A percentile compares a stretch with the other conserved stretches of the same genome.
Evolutionary conservation across 1,284 basidiomycete genomes (phyloP).

Genomic region (Caloboletus inedulis): DNA sequence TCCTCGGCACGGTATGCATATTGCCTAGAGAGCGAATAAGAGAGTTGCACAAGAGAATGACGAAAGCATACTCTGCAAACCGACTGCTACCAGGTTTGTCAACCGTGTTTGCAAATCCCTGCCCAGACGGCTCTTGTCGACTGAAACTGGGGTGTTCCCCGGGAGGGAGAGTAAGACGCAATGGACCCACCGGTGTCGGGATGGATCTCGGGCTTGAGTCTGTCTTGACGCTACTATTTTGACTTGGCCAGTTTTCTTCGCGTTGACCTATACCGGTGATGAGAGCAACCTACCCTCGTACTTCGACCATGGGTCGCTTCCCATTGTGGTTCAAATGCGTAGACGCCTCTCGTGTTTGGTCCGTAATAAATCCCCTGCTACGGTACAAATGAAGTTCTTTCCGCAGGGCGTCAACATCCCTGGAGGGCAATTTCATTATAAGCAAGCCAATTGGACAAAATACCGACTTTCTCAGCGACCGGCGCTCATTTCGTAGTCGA

Average conservation of each 20-base stretch:
- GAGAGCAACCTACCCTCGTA: conserved; percentile 42
- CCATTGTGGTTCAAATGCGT: conserved; percentile 50
- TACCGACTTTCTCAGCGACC: conserved; percentile 51
- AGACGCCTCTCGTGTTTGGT: conserved; percentile 36
- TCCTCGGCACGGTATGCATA: conserved; percentile 54
- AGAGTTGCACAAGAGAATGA: conserved; percentile 8
- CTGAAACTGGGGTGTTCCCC: conserved; percentile 49
- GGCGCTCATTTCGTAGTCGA: conserved; percentile 41
- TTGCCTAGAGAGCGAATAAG: conserved; percentile 42
- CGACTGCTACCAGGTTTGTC: conserved; percentile 46
- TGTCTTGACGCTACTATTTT: conserved; percentile 35
- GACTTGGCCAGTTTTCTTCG: conserved; percentile 16
- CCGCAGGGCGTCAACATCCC: conserved; percentile 49
- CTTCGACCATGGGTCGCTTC: conserved; percentile 56
- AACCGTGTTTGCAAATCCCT: conserved; percentile 20
- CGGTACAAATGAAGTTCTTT: conserved; percentile 49
- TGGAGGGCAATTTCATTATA: conserved; percentile 28
- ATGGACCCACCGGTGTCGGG: conserved; percentile 48
- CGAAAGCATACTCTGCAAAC: conserved; percentile 44
- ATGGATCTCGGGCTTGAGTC: conserved; percentile 57
- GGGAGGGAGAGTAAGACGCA: conserved; percentile 57
- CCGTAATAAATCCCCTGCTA: conserved; percentile 20
- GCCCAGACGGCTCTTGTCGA: conserved; percentile 28
- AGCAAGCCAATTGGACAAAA: background rate
- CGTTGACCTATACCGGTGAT: conserved; percentile 11